Base-by-base conservation (phyloP, 345 rosid genomes). In the Heritiera fomes region DNA sequence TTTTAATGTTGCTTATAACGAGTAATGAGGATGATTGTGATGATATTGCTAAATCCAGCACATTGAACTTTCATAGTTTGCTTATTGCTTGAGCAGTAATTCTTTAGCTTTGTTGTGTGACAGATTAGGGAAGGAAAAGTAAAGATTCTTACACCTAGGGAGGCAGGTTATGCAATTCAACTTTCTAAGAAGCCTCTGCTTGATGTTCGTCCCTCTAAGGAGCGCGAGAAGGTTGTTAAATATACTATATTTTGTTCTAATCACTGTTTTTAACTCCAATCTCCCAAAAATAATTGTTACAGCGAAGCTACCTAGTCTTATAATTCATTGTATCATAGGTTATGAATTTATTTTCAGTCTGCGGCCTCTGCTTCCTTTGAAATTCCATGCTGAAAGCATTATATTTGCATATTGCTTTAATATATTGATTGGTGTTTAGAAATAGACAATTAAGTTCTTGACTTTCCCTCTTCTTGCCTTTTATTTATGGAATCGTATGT, bases 111-210 rank as follows among this genome's bases (percentile, higher is more conserved):
- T 61, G 58, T 77, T 79, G 58, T 75, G 49, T 82, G 73, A 28
- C 79, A 93, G 98, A 80, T 95, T 82, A 92, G 98, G 85, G 95
- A 90, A 75, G 92, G 89, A 77, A 95, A 86, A 85, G 94, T 95
- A 56, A 95, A 95, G 85, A 80, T 90, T 80, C 89, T 95, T 75
- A 82, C 92, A 56, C 95, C 95, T 10, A 91, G 87, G 81, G 97
- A 95, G 86, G 98, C 97, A 56, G 97, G 98, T 66, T 92, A 95
- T 86, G 98, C 96, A 13, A 84, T 93, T 87, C 95, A 91, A 80
- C 93, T 95, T 56, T 91, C 98, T 14, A 85, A 86, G 78, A 95
- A 95, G 82, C 88, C 91, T 60, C 80, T 95, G 18, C 93, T 93
- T 12, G 98, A 95, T 79, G 98, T 92, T 75, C 94, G 97, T 8